phyloP scores from a whole-genome alignment of 2,329 filamentous ascomycete species.

The Colletotrichum graminicola region DNA sequence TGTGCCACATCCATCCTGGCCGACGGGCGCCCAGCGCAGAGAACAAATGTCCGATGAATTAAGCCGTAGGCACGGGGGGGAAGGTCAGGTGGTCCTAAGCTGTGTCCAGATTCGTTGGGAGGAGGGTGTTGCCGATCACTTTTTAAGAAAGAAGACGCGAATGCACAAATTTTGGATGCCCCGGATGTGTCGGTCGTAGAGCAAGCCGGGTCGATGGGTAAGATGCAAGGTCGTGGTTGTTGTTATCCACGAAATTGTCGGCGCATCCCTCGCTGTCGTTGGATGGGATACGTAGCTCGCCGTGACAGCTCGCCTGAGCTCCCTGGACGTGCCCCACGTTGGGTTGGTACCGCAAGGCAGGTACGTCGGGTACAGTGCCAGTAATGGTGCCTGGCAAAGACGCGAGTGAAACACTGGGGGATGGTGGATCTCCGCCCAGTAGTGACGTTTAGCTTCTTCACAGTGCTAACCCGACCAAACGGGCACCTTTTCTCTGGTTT shows the following conservation, averaged over 20 bases:
- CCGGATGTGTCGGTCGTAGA: not conserved
- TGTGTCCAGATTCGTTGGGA: not conserved
- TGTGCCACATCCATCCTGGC: constrained; percentile 90
- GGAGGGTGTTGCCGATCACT: too few relatives aligned
- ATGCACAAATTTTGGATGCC: not conserved
- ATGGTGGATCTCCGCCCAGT: not conserved
- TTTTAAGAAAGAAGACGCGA: not conserved
- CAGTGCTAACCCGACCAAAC: constrained; percentile 9
- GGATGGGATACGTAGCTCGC: constrained; percentile 5
- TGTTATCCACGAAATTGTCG: not conserved
- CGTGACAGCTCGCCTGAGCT: constrained; percentile 19
- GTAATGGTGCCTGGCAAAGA: not conserved
- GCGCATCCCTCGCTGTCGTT: not conserved
- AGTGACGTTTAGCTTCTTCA: constrained; percentile 1
- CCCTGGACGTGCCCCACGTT: constrained; percentile 7
- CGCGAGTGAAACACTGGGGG: not conserved
- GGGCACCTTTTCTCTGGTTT: not conserved
- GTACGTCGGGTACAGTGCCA: not conserved
- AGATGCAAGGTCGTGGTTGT: not conserved
- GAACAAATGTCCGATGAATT: not conserved
- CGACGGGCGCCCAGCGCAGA: constrained; percentile 41
- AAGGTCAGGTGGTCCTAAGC: not conserved
- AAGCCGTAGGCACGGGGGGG: not conserved
- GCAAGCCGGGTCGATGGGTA: not conserved
- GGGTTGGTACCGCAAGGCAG: not conserved